These are phyloP conservation scores for Sphaerulina populicola DNA, from an alignment of 2,329 filamentous ascomycete species.

Conservation along the genomic window DNA sequence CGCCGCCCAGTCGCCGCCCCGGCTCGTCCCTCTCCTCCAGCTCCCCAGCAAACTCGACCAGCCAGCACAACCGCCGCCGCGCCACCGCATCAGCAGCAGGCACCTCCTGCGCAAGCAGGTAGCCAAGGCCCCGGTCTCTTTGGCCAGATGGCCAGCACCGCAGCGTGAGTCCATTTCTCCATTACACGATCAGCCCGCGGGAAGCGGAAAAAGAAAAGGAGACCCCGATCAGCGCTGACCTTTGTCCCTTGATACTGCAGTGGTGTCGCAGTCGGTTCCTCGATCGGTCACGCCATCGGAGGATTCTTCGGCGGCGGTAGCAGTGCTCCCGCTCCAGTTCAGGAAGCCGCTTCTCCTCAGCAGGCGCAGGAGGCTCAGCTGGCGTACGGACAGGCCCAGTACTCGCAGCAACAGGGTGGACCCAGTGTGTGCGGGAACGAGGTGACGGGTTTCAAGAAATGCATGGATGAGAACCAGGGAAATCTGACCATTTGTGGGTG, in stretches of 20 bases:
- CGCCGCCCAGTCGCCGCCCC: conserved; percentile 38
- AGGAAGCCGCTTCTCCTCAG: conserved; percentile 43
- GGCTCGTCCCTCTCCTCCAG: conserved; percentile 57
- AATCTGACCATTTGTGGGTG: conserved; percentile 94
- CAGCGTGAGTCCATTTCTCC: conserved; percentile 60
- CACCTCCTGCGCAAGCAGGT: conserved; percentile 35
- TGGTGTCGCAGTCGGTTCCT: conserved; percentile 92
- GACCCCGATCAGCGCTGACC: conserved; percentile 10
- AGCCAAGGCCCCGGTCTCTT: conserved; percentile 71
- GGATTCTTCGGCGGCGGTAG: conserved; percentile 73
- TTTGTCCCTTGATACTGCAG: conserved; percentile 42
- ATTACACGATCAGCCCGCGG: neutral
- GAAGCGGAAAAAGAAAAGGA: no score
- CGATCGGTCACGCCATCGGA: conserved; percentile 89
- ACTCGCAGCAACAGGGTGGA: conserved; percentile 25
- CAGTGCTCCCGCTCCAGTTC: conserved; percentile 34
- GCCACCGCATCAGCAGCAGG: conserved; percentile 38
- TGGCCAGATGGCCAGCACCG: conserved; percentile 94
- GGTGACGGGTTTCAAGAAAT: conserved; percentile 79
- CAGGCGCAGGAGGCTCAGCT: conserved; percentile 18
- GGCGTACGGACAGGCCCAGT: conserved; percentile 3
- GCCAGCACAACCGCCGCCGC: conserved; percentile 45
- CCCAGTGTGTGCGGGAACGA: conserved; percentile 60
- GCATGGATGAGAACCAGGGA: conserved; percentile 90
- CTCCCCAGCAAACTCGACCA: conserved; percentile 44